Evolutionary conservation across 1,139 yeast genomes (phyloP), one percentile per base, ranked within the genome.

Genomic region (Pichia sp.): DNA sequence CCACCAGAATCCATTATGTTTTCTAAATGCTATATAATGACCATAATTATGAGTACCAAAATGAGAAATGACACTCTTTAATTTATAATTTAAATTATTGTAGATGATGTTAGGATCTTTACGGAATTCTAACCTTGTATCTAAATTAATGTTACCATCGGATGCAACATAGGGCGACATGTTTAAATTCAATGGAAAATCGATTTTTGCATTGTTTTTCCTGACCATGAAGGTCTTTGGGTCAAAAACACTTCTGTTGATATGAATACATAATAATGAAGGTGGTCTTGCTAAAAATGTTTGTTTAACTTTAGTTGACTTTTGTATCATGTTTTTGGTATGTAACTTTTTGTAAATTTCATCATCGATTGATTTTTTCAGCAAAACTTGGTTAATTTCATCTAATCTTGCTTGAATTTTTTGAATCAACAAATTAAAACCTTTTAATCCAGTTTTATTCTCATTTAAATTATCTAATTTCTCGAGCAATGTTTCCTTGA

Each of bases 21-120:
- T 82, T 59, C 97, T 78, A 68, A 77, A 90, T 45, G 95, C 87
- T 51, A 90, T 87, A 64, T 90, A 90, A 64, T 90, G 97, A 20
- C 97, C 97, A 64, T 88, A 90, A 61, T 90, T 88, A 60, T 90
- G 97, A 3, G 96, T 85, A 44, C 97, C 97, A 62, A 82, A 89
- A 64, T 90, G 97, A 1, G 90, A 82, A 44, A 90, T 85, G 1
- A 86, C 94, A 1, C 96, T 88, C 59, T 85, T 85, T 51, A 90
- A 73, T 43, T 79, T 73, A 62, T 90, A 90, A 29, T 74, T 67
- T 44, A 81, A 64, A 13, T 73, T 70, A 46, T 54, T 15, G 18
- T 32, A 32, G 11, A 18, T 13, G 4, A 32, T 4, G 22, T 32
- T 18, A 16, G 36, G 22, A 32, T 16, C 5, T 32, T 78, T 80